phyloP scores from a whole-genome alignment of 2,329 filamentous ascomycete genomes.

The Metarhizium humberi region DNA sequence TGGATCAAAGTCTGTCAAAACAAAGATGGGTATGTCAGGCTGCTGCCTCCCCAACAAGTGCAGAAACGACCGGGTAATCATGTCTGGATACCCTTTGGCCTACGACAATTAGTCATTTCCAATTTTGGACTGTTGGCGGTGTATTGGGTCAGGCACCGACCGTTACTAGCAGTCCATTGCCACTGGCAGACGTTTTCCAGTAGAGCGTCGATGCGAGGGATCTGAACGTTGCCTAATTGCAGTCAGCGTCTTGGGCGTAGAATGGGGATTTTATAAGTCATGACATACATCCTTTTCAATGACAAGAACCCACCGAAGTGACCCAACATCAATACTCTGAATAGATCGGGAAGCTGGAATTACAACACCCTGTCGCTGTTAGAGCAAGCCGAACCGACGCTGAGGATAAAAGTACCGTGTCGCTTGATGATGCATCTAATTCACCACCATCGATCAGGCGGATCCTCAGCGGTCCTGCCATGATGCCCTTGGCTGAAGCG shows the following conservation, averaged over 20 bases:
- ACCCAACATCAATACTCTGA: slow-evolving; percentile 36
- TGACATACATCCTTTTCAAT: slow-evolving; percentile 65
- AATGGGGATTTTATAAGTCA: neutral
- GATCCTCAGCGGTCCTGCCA: slow-evolving; percentile 49
- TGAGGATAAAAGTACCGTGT: slow-evolving; percentile 14
- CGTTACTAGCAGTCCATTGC: slow-evolving; percentile 59
- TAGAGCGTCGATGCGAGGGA: slow-evolving; percentile 50
- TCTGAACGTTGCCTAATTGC: slow-evolving; percentile 60
- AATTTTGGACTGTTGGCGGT: neutral
- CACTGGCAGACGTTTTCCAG: slow-evolving; percentile 37
- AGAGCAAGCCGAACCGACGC: neutral
- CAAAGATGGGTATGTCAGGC: slow-evolving; percentile 47
- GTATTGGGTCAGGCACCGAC: slow-evolving; percentile 41
- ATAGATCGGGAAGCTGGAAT: slow-evolving; percentile 47
- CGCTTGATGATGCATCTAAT: slow-evolving; percentile 20
- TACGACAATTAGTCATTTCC: slow-evolving; percentile 22
- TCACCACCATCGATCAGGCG: slow-evolving; percentile 32
- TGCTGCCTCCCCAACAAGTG: slow-evolving; percentile 36
- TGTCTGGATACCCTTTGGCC: slow-evolving; percentile 77
- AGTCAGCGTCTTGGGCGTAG: neutral
- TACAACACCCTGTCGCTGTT: slow-evolving; percentile 41
- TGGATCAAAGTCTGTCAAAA: slow-evolving; percentile 66
- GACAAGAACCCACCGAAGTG: slow-evolving; percentile 56
- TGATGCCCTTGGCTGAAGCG: slow-evolving; percentile 63
- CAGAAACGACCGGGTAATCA: slow-evolving; percentile 59